Base-by-base conservation (phyloP, 2,329 filamentous ascomycete genomes). In the Cercospora citrullina region DNA sequence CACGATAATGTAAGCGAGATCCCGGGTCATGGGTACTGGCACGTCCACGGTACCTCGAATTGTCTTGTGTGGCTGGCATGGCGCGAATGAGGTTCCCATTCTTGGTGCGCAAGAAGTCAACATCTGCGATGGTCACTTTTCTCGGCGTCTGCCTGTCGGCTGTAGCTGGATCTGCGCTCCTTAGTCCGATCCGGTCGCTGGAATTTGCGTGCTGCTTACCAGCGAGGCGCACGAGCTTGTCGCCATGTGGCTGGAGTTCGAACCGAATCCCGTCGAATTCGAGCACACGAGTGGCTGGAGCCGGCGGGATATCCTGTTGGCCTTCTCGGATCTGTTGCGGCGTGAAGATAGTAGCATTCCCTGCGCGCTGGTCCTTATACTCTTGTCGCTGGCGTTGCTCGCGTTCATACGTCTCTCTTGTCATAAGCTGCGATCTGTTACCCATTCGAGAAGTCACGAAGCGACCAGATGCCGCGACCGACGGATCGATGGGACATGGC, bases 81-180 rank as follows among this genome's bases (percentile, higher is more conserved):
- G 72, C 71, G 65, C 92, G 90, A 76, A 94, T 90, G 28, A 97
- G 86, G 74, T 96, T 97, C 69, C 93, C 93, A 73, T 90, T 91
- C 78, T 94, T 96, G 79, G 92, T 96, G 72, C 93, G 87, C 75
- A 92, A 86, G 77, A 96, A 97, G 71, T 87, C 89, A 74, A 96
- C 91, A 51, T 92, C 92, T 63, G 90, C 91, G 69, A 96, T 83
- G 5, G 84, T 81, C 48, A 90, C 86, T 71, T 85, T 87, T 80
- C 93, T 95, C 0, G 93, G 93, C 2, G 93, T 96, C 59, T 85
- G 83, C 59, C 69, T 58, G 30, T 61, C 45, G 58, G 67, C 68
- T 10, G 68, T 71, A 63, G 71, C 68, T 59, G 76, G 70, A 68
- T 74, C 72, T 73, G 62, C 23, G 12, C 30, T 30, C 16, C 31